phyloP scores from a whole-genome alignment of 768 basidiomycete genomes.

The Phylloporus arenicola region DNA sequence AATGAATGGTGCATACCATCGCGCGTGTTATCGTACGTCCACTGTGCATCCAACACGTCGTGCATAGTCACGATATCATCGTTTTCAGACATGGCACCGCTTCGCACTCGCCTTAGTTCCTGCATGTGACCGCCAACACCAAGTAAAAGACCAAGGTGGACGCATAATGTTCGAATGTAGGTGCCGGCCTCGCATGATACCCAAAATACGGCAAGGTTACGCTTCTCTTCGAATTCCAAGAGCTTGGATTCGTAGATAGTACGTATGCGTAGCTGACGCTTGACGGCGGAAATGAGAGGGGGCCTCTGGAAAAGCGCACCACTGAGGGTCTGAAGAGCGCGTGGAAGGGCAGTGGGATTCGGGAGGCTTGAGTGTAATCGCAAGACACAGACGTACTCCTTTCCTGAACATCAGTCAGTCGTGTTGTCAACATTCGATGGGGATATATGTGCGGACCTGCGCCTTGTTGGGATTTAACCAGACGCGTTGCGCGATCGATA shows the following conservation, averaged over 20 bases:
- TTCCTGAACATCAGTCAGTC: conserved; percentile 46
- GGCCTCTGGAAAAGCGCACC: conserved; percentile 99
- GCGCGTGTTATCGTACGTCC: conserved; percentile 95
- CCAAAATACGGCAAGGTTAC: conserved; percentile 96
- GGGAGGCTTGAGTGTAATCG: conserved; percentile 82
- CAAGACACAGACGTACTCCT: conserved; percentile 97
- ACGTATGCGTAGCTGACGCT: conserved; percentile 93
- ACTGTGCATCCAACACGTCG: conserved; percentile 98
- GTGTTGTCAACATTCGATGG: neutral
- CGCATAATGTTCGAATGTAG: conserved; percentile 95
- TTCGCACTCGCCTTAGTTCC: conserved; percentile 89
- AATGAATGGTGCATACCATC: conserved; percentile 58
- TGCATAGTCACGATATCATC: conserved; percentile 99
- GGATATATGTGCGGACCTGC: conserved; percentile 60
- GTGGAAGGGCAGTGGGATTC: conserved; percentile 79
- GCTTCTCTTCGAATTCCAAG: conserved; percentile 94
- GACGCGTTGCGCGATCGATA: conserved; percentile 94
- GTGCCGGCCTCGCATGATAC: conserved; percentile 98
- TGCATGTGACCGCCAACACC: conserved; percentile 99
- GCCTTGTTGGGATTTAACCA: conserved; percentile 98
- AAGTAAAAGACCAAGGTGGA: conserved; percentile 88
- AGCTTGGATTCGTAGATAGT: conserved; percentile 96
- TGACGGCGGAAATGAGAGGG: conserved; percentile 97
- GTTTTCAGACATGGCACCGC: conserved; percentile 95
- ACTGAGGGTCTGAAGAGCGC: conserved; percentile 93